Conservation (phyloP, 2,329 filamentous ascomycete genomes). For the Diaporthe sp. region DNA sequence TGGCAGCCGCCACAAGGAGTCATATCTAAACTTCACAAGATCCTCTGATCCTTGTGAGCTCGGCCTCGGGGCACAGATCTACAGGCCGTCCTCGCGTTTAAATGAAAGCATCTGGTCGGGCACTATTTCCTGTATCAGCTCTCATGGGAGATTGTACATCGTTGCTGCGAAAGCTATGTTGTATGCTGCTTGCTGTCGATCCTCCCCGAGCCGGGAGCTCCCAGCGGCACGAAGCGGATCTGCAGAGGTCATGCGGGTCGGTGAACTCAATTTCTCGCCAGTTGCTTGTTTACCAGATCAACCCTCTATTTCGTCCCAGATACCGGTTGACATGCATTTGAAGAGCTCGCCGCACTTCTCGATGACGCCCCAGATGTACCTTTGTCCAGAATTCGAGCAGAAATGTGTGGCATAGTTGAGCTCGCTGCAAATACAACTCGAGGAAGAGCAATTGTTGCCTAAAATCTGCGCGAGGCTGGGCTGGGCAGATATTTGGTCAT, state of each 20-base stretch:
- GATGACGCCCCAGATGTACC: neutral
- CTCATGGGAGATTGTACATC: neutral
- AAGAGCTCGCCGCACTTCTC: neutral
- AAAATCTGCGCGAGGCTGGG: neutral
- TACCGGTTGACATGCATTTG: neutral
- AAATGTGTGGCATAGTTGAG: neutral
- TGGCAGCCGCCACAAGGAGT: neutral
- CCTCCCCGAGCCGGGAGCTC: conserved; percentile 20
- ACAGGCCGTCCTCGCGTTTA: neutral
- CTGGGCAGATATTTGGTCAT: neutral
- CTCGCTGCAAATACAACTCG: neutral
- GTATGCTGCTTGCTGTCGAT: neutral
- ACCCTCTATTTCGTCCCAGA: neutral
- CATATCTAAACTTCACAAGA: too few species aligned
- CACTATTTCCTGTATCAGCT: neutral
- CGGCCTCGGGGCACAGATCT: neutral
- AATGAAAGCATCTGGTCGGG: neutral
- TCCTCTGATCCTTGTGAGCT: neutral
- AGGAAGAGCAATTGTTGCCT: neutral
- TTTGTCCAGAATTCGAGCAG: too few species aligned
- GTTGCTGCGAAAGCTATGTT: neutral
- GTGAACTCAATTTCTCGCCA: conserved; percentile 5
- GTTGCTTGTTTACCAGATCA: neutral
- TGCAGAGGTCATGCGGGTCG: neutral
- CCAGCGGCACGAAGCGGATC: conserved; percentile 8